Conservation (phyloP, 345 rosid species). For the Jatropha curcas region DNA sequence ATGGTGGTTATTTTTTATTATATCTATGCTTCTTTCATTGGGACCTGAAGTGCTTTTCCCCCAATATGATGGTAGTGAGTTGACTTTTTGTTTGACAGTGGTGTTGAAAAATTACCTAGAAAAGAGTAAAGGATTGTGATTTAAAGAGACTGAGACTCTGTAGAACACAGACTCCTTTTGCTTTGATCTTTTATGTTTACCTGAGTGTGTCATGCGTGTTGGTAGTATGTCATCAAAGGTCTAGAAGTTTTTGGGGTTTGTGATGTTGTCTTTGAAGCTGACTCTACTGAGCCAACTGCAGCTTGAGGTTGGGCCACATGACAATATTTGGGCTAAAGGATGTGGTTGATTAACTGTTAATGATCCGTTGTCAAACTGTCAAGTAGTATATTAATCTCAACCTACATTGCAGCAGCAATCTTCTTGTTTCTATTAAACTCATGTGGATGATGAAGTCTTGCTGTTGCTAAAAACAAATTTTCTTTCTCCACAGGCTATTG, state of each 20-base stretch:
- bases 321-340: conserved; percentile 3
- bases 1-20: not conserved
- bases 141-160: not conserved
- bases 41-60: not conserved
- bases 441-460: not conserved
- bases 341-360: not conserved
- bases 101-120: not conserved
- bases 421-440: not conserved
- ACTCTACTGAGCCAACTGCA: not conserved
- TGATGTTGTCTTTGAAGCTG: not conserved
- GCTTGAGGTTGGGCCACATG: not conserved
- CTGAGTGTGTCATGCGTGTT: conserved; percentile 1
- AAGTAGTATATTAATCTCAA: not conserved
- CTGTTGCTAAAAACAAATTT: conserved; percentile 12
- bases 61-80: not conserved
- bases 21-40: conserved; percentile 4
- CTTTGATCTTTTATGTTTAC: not conserved
- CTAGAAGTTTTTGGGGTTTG: not conserved
- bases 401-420: not conserved
- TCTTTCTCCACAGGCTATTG: conserved; percentile 57
- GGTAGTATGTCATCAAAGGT: not conserved
- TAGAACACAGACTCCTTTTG: not conserved
- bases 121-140: not conserved
- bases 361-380: not conserved
- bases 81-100: not conserved